Percentiles rank a stretch among this genome's conserved stretches.
Conservation (phyloP, 192 early-diverging fungal genomes). For the Jimgerdemannia lactiflua region DNA sequence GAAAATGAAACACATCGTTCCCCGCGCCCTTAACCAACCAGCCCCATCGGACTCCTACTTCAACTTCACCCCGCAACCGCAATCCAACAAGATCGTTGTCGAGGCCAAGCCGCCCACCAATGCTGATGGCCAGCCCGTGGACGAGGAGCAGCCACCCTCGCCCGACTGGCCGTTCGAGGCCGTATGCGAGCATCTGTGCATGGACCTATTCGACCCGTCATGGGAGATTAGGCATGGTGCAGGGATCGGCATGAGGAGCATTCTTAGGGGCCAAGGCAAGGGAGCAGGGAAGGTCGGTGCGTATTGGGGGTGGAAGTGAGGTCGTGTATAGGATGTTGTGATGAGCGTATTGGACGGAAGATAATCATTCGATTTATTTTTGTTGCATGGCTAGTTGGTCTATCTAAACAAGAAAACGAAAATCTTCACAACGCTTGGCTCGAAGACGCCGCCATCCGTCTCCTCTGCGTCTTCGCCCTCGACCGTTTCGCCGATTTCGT, state of each 20-base stretch:
- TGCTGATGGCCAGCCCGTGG: slow-evolving; percentile 12
- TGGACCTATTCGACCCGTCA: slow-evolving; percentile 59
- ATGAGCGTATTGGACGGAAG: background rate
- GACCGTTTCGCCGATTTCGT: slow-evolving; percentile 98
- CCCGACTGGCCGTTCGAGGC: slow-evolving; percentile 55
- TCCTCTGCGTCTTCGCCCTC: slow-evolving; percentile 92
- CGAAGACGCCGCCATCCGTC: slow-evolving; percentile 83
- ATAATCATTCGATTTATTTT: background rate
- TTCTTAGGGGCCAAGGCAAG: slow-evolving; percentile 82
- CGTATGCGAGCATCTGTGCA: slow-evolving; percentile 53
- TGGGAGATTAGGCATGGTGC: slow-evolving; percentile 98
- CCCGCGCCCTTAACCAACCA: background rate
- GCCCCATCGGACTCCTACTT: slow-evolving; percentile 21
- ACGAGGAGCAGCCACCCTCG: slow-evolving; percentile 21
- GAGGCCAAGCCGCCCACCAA: slow-evolving; percentile 56
- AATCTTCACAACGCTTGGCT: slow-evolving; percentile 72
- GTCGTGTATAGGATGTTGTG: background rate
- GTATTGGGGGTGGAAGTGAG: background rate
- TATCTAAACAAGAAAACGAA: slow-evolving; percentile 51
- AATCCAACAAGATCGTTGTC: slow-evolving; percentile 63
- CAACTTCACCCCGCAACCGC: slow-evolving; percentile 56
- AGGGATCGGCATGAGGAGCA: slow-evolving; percentile 86
- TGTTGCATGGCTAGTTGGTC: slow-evolving; percentile 31
- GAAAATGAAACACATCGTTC: background rate
- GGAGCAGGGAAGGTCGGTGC: slow-evolving; percentile 72